These are phyloP conservation scores for Botrytis aclada DNA, from an alignment of 2,329 filamentous ascomycete genomes.

Conservation along the genomic window DNA sequence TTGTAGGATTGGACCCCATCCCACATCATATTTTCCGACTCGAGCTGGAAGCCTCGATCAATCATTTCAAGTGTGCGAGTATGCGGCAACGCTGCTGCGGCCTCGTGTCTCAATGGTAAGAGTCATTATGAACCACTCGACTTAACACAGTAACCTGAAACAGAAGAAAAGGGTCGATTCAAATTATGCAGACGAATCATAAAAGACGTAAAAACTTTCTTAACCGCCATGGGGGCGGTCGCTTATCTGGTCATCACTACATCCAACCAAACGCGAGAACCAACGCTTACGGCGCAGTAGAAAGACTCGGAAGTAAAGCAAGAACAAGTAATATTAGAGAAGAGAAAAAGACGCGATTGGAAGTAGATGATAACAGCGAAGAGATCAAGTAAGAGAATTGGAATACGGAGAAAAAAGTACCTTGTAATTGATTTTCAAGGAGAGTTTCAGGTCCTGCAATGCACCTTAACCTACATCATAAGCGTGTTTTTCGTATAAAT, in stretches of 20 bases:
- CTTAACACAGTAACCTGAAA: conserved; percentile 6
- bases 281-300: neutral
- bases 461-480: neutral
- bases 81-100: conserved; percentile 17
- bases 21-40: conserved; percentile 1
- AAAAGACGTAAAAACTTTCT: neutral
- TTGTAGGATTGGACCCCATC: conserved; percentile 19
- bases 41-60: conserved; percentile 14
- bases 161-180: conserved; percentile 3
- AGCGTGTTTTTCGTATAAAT: neutral
- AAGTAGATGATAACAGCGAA: neutral
- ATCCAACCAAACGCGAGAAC: conserved; percentile 9
- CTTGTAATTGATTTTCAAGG: neutral
- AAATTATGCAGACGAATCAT: conserved; percentile 13
- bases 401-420: neutral
- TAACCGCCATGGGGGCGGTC: conserved; percentile 18
- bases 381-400: neutral
- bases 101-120: conserved; percentile 4
- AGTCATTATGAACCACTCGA: conserved; percentile 16
- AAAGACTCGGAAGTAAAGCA: neutral
- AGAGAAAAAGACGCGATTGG: neutral
- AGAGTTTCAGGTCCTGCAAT: conserved; percentile 9
- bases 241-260: conserved; percentile 16
- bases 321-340: neutral
- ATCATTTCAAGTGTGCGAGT: neutral